phyloP scores from a whole-genome alignment of 2,329 filamentous ascomycete genomes.

The Sclerotinia minor region DNA sequence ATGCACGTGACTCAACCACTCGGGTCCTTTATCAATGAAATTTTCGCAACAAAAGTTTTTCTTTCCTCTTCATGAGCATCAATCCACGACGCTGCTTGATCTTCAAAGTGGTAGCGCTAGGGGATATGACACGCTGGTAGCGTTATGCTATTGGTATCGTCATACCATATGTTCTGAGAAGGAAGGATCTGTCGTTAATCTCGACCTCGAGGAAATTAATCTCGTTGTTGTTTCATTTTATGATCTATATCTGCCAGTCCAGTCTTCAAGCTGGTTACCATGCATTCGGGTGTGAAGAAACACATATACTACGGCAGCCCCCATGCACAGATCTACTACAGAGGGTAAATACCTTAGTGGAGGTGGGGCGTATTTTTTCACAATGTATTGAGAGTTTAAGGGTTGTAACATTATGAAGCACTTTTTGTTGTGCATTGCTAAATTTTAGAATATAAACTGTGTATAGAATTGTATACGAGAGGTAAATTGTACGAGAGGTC shows the following conservation, averaged over 20 bases:
- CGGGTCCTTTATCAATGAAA: slow-evolving; percentile 25
- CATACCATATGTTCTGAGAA: slow-evolving; percentile 41
- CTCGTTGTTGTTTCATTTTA: slow-evolving; percentile 46
- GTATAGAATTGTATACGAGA: too few relatives aligned
- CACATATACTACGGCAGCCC: too few relatives aligned
- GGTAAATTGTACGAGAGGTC: too few relatives aligned
- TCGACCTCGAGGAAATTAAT: slow-evolving; percentile 43
- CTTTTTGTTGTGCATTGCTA: too few relatives aligned
- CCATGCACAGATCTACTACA: neutral
- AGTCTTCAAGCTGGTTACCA: neutral
- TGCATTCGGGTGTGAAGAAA: neutral
- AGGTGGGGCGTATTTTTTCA: too few relatives aligned
- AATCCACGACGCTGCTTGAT: slow-evolving; percentile 40
- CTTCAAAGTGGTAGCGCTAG: slow-evolving; percentile 36
- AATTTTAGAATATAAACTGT: too few relatives aligned
- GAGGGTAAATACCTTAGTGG: too few relatives aligned
- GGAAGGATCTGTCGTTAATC: slow-evolving; percentile 46
- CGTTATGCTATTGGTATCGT: slow-evolving; percentile 41
- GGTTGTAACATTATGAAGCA: too few relatives aligned
- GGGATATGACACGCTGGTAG: slow-evolving; percentile 33
- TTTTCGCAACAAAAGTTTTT: slow-evolving; percentile 23
- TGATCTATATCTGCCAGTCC: slow-evolving; percentile 41
- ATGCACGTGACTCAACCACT: slow-evolving; percentile 23
- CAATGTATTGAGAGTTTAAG: too few relatives aligned
- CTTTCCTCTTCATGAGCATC: slow-evolving; percentile 39